phyloP scores from a whole-genome alignment of 768 basidiomycete genomes.

The Lenzites betulinus region DNA sequence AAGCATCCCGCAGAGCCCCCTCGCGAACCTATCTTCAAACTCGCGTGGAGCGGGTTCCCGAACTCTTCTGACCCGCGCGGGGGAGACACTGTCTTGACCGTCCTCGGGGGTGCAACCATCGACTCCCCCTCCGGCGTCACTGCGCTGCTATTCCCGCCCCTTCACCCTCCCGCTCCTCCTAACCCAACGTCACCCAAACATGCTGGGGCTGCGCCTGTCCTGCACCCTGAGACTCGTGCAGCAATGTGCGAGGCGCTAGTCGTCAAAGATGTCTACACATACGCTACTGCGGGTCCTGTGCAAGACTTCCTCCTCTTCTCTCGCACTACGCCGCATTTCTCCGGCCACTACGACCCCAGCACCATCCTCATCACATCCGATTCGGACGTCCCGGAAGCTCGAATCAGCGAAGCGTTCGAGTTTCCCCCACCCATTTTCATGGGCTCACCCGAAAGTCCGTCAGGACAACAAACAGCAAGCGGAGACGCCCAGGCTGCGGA shows the following conservation, averaged over 20 bases:
- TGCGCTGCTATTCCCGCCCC: constrained; percentile 66
- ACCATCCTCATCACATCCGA: constrained; percentile 66
- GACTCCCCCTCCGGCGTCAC: constrained; percentile 63
- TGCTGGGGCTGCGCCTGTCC: constrained; percentile 24
- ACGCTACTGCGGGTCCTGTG: constrained; percentile 55
- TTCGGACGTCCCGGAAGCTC: constrained; percentile 42
- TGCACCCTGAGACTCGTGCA: constrained; percentile 49
- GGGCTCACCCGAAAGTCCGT: neutral
- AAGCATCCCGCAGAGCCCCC: constrained; percentile 22
- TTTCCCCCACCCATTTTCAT: constrained; percentile 64
- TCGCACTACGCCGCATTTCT: constrained; percentile 66
- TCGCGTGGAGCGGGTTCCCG: constrained; percentile 80
- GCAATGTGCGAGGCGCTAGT: constrained; percentile 65
- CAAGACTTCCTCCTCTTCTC: constrained; percentile 86
- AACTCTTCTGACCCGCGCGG: constrained; percentile 65
- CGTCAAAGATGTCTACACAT: constrained; percentile 53
- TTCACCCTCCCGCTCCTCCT: constrained; percentile 53
- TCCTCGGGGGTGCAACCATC: constrained; percentile 74
- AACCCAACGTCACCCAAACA: constrained; percentile 31
- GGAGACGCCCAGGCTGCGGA: neutral
- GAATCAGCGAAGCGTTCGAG: constrained; percentile 61
- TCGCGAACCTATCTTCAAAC: constrained; percentile 82
- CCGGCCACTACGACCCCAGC: constrained; percentile 64
- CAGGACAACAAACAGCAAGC: neutral
- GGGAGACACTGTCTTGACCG: constrained; percentile 70